phyloP scores from a whole-genome alignment of 2,329 filamentous ascomycete species.

The Claviceps arundinis region DNA sequence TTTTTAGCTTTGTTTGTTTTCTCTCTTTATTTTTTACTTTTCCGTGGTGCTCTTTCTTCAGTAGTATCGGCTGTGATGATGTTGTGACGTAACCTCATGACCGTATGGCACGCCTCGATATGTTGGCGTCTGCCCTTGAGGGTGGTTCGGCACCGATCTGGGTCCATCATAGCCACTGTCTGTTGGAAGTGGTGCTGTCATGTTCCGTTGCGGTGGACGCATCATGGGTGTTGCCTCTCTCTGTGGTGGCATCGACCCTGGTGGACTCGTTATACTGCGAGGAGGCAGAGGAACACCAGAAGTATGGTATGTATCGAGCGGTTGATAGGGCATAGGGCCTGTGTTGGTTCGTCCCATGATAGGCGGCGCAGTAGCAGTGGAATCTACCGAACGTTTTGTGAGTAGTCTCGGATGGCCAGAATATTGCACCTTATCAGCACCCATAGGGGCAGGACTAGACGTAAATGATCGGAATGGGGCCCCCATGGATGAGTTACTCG shows the following conservation, averaged over 20 bases:
- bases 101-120: constrained; percentile 18
- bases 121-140: constrained; percentile 7
- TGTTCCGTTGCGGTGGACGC: constrained; percentile 28
- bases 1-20: not conserved
- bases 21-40: not conserved
- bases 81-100: constrained; percentile 21
- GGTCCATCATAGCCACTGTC: constrained; percentile 5
- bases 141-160: constrained; percentile 14
- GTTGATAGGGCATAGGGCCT: not conserved
- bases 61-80: constrained; percentile 12
- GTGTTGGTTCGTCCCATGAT: constrained; percentile 5
- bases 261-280: constrained; percentile 27
- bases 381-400: constrained; percentile 18
- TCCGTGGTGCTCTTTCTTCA: not conserved
- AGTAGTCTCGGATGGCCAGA: constrained; percentile 20
- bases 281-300: constrained; percentile 8
- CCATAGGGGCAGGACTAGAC: constrained; percentile 18
- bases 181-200: constrained; percentile 26
- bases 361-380: constrained; percentile 12
- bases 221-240: constrained; percentile 18
- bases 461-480: constrained; percentile 12
- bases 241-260: constrained; percentile 10
- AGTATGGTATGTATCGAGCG: constrained; percentile 15
- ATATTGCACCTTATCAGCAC: constrained; percentile 17
- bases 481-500: constrained; percentile 8